Evolutionary conservation across 768 basidiomycete genomes (phyloP).

Genomic region (Psilocybe sp.): DNA sequence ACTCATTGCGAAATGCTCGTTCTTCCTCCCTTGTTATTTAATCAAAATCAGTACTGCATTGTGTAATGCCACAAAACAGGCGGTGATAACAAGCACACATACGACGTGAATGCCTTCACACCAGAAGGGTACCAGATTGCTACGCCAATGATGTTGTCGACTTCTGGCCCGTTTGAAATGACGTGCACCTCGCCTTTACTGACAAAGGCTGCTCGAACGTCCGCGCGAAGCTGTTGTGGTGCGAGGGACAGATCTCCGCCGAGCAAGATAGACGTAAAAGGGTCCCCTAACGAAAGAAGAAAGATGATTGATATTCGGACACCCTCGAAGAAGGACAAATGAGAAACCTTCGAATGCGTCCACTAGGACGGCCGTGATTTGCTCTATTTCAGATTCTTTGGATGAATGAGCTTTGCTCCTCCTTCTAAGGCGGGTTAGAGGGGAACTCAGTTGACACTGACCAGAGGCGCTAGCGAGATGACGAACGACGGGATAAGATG

Average conservation of each 20-base stretch:
- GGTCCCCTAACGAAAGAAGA: slow-evolving; percentile 12
- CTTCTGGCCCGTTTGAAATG: slow-evolving; percentile 6
- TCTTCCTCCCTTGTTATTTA: not conserved
- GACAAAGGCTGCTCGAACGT: slow-evolving; percentile 10
- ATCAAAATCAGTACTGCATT: not conserved
- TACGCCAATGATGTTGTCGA: slow-evolving; percentile 14
- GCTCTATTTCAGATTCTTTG: slow-evolving; percentile 8
- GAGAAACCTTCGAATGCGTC: slow-evolving; percentile 8
- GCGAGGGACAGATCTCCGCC: slow-evolving; percentile 17
- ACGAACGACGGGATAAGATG: too few species aligned
- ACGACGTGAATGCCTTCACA: slow-evolving; percentile 9
- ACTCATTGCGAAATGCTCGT: too few species aligned
- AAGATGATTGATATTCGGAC: not conserved
- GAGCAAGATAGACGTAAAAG: slow-evolving; percentile 13
- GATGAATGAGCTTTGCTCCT: too few species aligned
- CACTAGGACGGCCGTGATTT: not conserved
- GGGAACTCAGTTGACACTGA: too few species aligned
- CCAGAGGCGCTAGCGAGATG: too few species aligned
- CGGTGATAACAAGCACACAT: not conserved
- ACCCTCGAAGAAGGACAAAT: too few species aligned
- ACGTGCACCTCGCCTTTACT: slow-evolving; percentile 16
- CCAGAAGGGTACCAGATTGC: slow-evolving; percentile 20
- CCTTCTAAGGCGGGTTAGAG: too few species aligned
- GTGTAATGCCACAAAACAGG: too few species aligned
- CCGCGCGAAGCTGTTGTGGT: slow-evolving; percentile 9